Percentiles rank a stretch among this genome's conserved stretches.
These are phyloP conservation scores for Rhizophagus prolifer DNA, from an alignment of 192 early-diverging fungal genomes.

Conservation along the genomic window DNA sequence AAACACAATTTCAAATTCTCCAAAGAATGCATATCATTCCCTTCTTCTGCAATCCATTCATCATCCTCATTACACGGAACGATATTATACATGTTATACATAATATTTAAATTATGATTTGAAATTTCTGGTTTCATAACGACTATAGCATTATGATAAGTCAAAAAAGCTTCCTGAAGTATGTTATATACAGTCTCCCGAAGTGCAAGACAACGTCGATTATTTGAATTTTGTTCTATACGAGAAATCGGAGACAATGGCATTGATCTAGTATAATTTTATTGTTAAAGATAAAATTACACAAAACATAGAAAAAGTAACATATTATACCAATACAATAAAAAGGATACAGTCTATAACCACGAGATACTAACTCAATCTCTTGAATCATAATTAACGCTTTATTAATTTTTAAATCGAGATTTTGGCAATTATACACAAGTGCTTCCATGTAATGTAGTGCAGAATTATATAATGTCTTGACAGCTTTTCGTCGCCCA, in stretches of 20 bases:
- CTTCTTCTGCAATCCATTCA: constrained; percentile 24
- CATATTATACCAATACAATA: background rate
- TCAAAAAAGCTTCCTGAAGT: constrained; percentile 43
- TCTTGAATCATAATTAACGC: constrained; percentile 60
- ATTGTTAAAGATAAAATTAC: background rate
- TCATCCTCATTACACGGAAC: constrained; percentile 27
- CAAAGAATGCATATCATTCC: constrained; percentile 37
- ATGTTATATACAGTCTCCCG: constrained; percentile 45
- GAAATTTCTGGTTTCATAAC: constrained; percentile 46
- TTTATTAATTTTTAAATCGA: constrained; percentile 53
- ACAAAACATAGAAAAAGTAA: background rate
- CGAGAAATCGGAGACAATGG: constrained; percentile 60
- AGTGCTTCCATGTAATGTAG: constrained; percentile 43
- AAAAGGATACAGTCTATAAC: constrained; percentile 47
- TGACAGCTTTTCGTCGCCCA: constrained; percentile 49
- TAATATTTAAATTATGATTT: constrained; percentile 37
- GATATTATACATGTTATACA: constrained; percentile 56
- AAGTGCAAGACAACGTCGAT: constrained; percentile 49
- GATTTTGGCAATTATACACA: constrained; percentile 44
- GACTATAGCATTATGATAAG: constrained; percentile 48
- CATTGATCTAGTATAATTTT: constrained; percentile 32
- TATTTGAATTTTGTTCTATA: constrained; percentile 58
- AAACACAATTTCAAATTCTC: constrained; percentile 49
- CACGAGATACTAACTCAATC: constrained; percentile 62
- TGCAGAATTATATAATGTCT: constrained; percentile 43